Percentiles rank a stretch among this genome's conserved stretches.
These are phyloP conservation scores for Cucurbitaria berberidis DNA, from an alignment of 2,329 filamentous ascomycete genomes.

Conservation along the genomic window DNA sequence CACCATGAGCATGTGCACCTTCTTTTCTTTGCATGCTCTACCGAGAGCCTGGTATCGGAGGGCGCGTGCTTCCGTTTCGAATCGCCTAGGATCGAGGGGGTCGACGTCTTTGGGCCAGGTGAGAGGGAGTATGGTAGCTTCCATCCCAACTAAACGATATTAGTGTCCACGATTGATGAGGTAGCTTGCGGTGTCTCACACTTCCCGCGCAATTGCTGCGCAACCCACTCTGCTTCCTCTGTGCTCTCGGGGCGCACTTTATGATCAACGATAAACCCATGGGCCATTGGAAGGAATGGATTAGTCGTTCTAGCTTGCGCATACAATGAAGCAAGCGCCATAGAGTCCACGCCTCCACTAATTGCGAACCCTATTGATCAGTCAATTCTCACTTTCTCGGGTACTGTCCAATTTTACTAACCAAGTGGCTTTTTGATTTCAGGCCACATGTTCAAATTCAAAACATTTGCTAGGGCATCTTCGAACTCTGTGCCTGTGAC, in stretches of 20 bases:
- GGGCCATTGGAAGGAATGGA: constrained; percentile 42
- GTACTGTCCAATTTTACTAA: constrained; percentile 7
- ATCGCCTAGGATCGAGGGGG: constrained; percentile 61
- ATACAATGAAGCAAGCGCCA: constrained; percentile 85
- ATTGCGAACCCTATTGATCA: constrained; percentile 67
- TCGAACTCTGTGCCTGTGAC: constrained; percentile 37
- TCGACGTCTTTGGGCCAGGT: constrained; percentile 47
- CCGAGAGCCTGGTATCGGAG: constrained; percentile 77
- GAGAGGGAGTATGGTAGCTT: constrained; percentile 44
- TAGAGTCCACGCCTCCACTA: constrained; percentile 96
- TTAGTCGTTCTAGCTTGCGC: constrained; percentile 31
- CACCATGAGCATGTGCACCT: constrained; percentile 69
- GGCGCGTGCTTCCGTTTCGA: constrained; percentile 78
- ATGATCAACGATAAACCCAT: constrained; percentile 68
- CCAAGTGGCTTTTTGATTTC: constrained; percentile 16
- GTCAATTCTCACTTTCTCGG: neutral
- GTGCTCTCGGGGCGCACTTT: constrained; percentile 61
- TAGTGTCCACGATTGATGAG: constrained; percentile 3
- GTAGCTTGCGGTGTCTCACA: constrained; percentile 42
- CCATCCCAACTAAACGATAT: constrained; percentile 34
- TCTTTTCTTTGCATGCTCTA: constrained; percentile 58
- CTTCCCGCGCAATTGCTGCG: constrained; percentile 52
- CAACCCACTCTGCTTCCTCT: constrained; percentile 61
- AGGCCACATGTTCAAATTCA: constrained; percentile 2
- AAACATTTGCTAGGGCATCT: constrained; percentile 16